phyloP scores from a whole-genome alignment of 2,329 filamentous ascomycete species.

The Paecilomyces dactylethromorphus region DNA sequence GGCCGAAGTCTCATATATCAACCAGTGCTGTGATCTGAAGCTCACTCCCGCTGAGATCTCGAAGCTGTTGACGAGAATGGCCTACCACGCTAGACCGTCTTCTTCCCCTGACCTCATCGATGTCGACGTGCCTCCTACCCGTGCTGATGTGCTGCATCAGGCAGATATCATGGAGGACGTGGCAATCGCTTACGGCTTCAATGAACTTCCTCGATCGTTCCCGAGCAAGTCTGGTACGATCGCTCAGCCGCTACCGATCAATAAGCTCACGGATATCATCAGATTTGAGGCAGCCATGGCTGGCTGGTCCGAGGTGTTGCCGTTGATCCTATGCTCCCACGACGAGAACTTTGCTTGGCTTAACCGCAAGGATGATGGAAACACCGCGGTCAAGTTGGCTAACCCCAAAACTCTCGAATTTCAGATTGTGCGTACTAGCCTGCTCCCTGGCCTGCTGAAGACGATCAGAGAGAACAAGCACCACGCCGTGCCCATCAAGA shows the following conservation, averaged over 20 bases:
- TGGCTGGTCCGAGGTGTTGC: conserved; percentile 94
- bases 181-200: conserved; percentile 95
- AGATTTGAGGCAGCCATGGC: conserved; percentile 85
- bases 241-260: conserved; percentile 79
- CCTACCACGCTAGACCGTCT: conserved; percentile 73
- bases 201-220: conserved; percentile 81
- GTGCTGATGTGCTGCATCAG: conserved; percentile 91
- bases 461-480: conserved; percentile 90
- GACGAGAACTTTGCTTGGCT: conserved; percentile 98
- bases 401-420: conserved; percentile 94
- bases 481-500: conserved; percentile 79
- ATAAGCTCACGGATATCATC: conserved; percentile 91
- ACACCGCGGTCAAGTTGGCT: conserved; percentile 73
- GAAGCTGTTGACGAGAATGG: conserved; percentile 80
- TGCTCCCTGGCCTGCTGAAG: conserved; percentile 84
- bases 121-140: conserved; percentile 77
- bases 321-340: conserved; percentile 91
- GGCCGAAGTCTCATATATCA: conserved; percentile 88
- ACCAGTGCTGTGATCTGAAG: conserved; percentile 78
- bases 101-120: conserved; percentile 65
- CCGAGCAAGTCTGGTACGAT: conserved; percentile 81
- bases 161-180: conserved; percentile 99
- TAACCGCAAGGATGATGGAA: conserved; percentile 81
- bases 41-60: conserved; percentile 70
- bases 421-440: conserved; percentile 81